These are phyloP conservation scores for Henckelia pumila DNA, from an alignment of 257 asterid genomes.

Conservation along the genomic window DNA sequence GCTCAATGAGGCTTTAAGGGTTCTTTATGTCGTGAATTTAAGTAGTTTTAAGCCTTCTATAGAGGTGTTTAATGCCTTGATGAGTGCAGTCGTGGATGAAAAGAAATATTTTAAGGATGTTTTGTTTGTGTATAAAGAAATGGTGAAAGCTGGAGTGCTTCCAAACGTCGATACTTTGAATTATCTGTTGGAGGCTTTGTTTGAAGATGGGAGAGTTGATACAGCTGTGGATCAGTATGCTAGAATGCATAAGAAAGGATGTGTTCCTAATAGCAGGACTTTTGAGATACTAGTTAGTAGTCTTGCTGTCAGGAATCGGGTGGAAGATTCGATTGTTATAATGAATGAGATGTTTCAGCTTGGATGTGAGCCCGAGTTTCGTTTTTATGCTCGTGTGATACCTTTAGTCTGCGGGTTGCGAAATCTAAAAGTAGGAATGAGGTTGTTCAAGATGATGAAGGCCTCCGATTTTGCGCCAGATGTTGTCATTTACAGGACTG, in stretches of 20 bases:
- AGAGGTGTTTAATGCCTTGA: constrained; percentile 43
- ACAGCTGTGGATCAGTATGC: constrained; percentile 63
- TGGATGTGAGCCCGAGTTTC: constrained; percentile 45
- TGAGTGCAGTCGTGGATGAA: constrained; percentile 57
- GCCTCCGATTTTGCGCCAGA: constrained; percentile 44
- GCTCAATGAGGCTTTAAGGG: constrained; percentile 65
- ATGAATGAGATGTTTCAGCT: constrained; percentile 55
- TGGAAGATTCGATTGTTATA: constrained; percentile 49
- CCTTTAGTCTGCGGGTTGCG: constrained; percentile 52
- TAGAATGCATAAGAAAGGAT: constrained; percentile 71
- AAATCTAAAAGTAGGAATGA: constrained; percentile 44
- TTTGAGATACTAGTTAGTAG: constrained; percentile 61
- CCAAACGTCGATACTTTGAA: constrained; percentile 68
- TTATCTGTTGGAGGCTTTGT: constrained; percentile 67
- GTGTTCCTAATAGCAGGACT: constrained; percentile 63
- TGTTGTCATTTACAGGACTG: constrained; percentile 42
- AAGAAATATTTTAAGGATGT: constrained; percentile 69
- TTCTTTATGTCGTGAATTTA: constrained; percentile 56
- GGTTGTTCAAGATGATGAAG: constrained; percentile 55
- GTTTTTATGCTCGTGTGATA: constrained; percentile 45
- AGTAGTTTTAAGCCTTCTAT: constrained; percentile 50
- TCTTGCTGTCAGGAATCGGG: constrained; percentile 50
- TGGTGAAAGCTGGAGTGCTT: constrained; percentile 65
- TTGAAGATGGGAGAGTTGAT: constrained; percentile 60
- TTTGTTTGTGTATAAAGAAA: constrained; percentile 77